phyloP scores from a whole-genome alignment of 371 early-diverging fungal species.

The Nematocida sp. region DNA sequence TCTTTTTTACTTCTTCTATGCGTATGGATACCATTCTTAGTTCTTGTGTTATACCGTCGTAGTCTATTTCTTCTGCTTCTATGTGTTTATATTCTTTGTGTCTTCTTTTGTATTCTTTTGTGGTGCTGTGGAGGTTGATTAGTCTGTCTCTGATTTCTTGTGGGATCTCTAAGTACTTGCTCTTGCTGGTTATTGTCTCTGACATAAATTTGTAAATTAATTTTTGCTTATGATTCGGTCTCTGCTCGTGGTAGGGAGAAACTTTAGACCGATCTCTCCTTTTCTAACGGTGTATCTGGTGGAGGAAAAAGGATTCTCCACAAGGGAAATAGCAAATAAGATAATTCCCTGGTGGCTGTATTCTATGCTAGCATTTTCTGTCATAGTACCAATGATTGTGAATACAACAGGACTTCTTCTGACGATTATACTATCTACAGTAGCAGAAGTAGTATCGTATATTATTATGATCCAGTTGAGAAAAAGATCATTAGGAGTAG shows the following conservation, averaged over 20 bases:
- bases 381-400: constrained; percentile 46
- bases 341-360: constrained; percentile 57
- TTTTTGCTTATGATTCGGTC: constrained; percentile 36
- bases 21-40: constrained; percentile 29
- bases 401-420: constrained; percentile 36
- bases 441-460: constrained; percentile 47
- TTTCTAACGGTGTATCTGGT: constrained; percentile 59
- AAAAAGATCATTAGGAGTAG: constrained; percentile 20
- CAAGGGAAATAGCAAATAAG: constrained; percentile 54
- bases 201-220: constrained; percentile 4
- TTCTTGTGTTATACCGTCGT: constrained; percentile 30
- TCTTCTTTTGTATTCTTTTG: constrained; percentile 16
- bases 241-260: constrained; percentile 44
- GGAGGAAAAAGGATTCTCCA: constrained; percentile 54
- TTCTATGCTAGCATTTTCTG: constrained; percentile 46
- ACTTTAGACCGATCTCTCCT: constrained; percentile 56
- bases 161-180: constrained; percentile 34
- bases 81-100: not conserved
- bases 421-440: constrained; percentile 41
- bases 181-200: constrained; percentile 9
- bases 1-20: constrained; percentile 33
- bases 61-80: constrained; percentile 31
- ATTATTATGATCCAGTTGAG: constrained; percentile 49
- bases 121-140: constrained; percentile 5
- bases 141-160: constrained; percentile 24